Evolutionary conservation across 208 protist species (phyloP), one percentile per base, ranked within the genome.

Genomic region (Acanthamoeba lenticulata): DNA sequence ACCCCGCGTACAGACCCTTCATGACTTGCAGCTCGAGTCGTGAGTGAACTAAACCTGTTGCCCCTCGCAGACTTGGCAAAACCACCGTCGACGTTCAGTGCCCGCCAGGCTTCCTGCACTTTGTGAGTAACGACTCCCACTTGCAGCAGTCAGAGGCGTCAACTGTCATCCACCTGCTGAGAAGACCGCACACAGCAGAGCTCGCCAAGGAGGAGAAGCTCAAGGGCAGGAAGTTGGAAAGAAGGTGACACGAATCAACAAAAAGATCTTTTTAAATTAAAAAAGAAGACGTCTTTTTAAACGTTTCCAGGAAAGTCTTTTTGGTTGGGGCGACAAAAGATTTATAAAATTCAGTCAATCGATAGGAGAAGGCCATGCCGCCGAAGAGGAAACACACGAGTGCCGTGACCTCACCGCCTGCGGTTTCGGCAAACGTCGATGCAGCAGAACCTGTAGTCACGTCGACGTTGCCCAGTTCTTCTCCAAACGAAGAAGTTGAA

Each of bases 211-310:
- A 79, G 69, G 36, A 79, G 36, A 79, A 79, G 24, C 2, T 45
- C 4, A 79, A 79, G 69, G 69, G 69, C 32, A 79, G 44, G 69
- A 79, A 79, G 36, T 36, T 79, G 11, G 69, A 79, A 29, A 79
- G 69, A 36, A 42, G 69, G 36, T 79, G 57, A 67, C 3, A 3
- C 13, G 52, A 60, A n/a, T 5, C 52, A 60, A 52, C 45, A 52
- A 52, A 15, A 52, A 52, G n/a, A n/a, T n/a, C n/a, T n/a, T n/a
- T n/a, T n/a, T n/a, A n/a, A n/a, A n/a, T n/a, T n/a, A n/a, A n/a
- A n/a, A n/a, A n/a, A n/a, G n/a, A n/a, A n/a, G n/a, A n/a, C n/a
- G n/a, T n/a, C n/a, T n/a, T n/a, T n/a, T n/a, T n/a, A n/a, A n/a
- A n/a, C n/a, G n/a, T n/a, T n/a, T n/a, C n/a, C n/a, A n/a, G n/a